Conservation (phyloP, 805 yeast species). For the Ogataea pini region DNA sequence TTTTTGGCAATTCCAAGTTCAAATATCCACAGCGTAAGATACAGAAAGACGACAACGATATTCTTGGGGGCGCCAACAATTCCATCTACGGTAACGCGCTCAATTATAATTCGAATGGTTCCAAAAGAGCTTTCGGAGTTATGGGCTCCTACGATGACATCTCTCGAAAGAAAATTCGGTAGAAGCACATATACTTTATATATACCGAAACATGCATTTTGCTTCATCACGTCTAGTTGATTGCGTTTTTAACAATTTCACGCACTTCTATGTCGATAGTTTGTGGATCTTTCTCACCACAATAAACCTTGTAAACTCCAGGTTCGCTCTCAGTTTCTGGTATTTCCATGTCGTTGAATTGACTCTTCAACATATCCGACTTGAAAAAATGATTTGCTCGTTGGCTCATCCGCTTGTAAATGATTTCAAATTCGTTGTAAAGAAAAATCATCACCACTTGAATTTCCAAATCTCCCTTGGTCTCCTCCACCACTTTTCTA, state of each 20-base stretch:
- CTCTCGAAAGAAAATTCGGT: conserved; percentile 17
- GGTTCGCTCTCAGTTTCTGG: conserved; percentile 42
- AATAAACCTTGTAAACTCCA: conserved; percentile 19
- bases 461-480: conserved; percentile 24
- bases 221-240: not conserved
- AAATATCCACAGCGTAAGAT: conserved; percentile 87
- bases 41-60: conserved; percentile 84
- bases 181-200: too few species aligned
- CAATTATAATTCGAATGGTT: conserved; percentile 14
- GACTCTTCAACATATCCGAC: conserved; percentile 77
- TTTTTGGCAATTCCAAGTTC: conserved; percentile 72
- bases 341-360: conserved; percentile 70
- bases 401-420: conserved; percentile 58
- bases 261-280: conserved; percentile 17
- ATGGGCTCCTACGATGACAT: conserved; percentile 16
- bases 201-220: conserved; percentile 1
- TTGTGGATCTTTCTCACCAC: conserved; percentile 22
- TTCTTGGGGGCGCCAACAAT: conserved; percentile 38
- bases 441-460: conserved; percentile 65
- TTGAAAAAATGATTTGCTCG: conserved; percentile 87
- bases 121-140: conserved; percentile 16
- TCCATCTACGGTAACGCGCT: conserved; percentile 28
- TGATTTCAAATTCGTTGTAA: conserved; percentile 60
- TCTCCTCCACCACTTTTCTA: conserved; percentile 34
- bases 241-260: not conserved